phyloP scores from a whole-genome alignment of 345 rosid species.

The Passiflora organensis region DNA sequence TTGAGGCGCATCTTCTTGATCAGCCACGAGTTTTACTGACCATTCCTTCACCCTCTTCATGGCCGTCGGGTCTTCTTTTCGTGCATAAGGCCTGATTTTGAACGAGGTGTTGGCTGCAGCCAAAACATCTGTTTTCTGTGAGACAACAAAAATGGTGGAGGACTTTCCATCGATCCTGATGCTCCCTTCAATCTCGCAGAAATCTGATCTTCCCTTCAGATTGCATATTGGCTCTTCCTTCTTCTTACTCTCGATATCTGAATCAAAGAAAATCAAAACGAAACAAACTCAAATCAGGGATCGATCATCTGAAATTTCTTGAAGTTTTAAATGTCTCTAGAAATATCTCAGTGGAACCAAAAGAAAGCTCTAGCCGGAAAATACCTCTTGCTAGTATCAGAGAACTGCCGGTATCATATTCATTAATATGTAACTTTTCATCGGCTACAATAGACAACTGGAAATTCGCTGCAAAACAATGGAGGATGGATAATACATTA shows the following conservation, averaged over 20 bases:
- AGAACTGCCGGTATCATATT: constrained; percentile 17
- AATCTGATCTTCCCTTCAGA: constrained; percentile 46
- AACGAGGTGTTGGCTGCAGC: constrained; percentile 31
- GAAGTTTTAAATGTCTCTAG: too few relatives aligned
- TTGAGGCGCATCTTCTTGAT: constrained; percentile 4
- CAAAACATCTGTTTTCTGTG: constrained; percentile 13
- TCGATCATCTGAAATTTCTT: too few relatives aligned
- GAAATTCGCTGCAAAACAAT: constrained; percentile 43
- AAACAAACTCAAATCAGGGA: too few relatives aligned
- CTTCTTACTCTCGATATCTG: constrained; percentile 13
- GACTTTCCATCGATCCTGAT: constrained; percentile 50
- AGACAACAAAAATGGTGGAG: constrained; percentile 33
- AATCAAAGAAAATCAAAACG: background rate
- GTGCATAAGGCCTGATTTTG: constrained; percentile 56
- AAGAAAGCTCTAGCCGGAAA: too few relatives aligned
- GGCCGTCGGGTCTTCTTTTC: constrained; percentile 53
- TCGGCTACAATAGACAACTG: constrained; percentile 30
- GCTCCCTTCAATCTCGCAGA: constrained; percentile 48
- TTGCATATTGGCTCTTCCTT: constrained; percentile 37
- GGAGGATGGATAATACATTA: background rate
- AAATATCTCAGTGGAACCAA: too few relatives aligned
- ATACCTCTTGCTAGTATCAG: background rate
- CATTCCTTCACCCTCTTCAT: constrained; percentile 48
- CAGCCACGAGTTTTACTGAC: constrained; percentile 38
- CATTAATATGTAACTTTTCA: constrained; percentile 27